A percentile compares a stretch with the other conserved stretches of the same genome.
Conservation (phyloP, 495 filamentous ascomycete species). For the Aspergillus cavernicola region DNA sequence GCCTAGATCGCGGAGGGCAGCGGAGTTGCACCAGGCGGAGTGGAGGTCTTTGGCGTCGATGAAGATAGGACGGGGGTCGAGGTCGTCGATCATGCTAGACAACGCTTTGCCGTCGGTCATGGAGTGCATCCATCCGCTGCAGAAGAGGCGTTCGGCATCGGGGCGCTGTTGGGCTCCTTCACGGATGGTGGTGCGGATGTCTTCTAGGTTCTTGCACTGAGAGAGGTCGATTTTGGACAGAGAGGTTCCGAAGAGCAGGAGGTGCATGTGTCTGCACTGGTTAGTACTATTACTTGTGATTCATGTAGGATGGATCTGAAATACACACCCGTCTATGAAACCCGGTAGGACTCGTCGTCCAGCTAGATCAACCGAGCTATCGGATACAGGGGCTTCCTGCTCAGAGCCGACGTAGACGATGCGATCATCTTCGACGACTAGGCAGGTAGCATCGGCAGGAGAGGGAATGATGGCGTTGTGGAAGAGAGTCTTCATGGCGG, state of each 20-base stretch:
- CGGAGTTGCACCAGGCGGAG: slow-evolving; percentile 58
- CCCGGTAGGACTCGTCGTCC: slow-evolving; percentile 51
- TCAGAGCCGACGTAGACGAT: slow-evolving; percentile 39
- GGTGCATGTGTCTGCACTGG: slow-evolving; percentile 40
- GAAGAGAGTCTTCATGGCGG: slow-evolving; percentile 18
- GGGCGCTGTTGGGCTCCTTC: slow-evolving; percentile 45
- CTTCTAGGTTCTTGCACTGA: slow-evolving; percentile 45
- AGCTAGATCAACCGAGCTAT: slow-evolving; percentile 34
- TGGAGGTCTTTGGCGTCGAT: slow-evolving; percentile 62
- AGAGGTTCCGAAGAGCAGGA: slow-evolving; percentile 56
- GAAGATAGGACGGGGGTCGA: slow-evolving; percentile 51
- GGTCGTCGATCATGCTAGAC: slow-evolving; percentile 49
- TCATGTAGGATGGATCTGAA: neutral
- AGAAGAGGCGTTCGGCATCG: slow-evolving; percentile 46
- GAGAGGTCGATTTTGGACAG: slow-evolving; percentile 54
- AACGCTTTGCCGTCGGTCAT: slow-evolving; percentile 50
- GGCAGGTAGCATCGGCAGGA: slow-evolving; percentile 3
- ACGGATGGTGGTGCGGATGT: slow-evolving; percentile 48
- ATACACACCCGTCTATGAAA: slow-evolving; percentile 58
- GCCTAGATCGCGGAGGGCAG: slow-evolving; percentile 49
- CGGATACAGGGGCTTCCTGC: slow-evolving; percentile 15
- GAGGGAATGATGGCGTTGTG: slow-evolving; percentile 15
- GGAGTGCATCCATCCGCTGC: slow-evolving; percentile 58
- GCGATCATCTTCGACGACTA: slow-evolving; percentile 31
- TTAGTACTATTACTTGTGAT: neutral